Base-by-base conservation (phyloP, 768 basidiomycete genomes). In the Serendipita sp. region DNA sequence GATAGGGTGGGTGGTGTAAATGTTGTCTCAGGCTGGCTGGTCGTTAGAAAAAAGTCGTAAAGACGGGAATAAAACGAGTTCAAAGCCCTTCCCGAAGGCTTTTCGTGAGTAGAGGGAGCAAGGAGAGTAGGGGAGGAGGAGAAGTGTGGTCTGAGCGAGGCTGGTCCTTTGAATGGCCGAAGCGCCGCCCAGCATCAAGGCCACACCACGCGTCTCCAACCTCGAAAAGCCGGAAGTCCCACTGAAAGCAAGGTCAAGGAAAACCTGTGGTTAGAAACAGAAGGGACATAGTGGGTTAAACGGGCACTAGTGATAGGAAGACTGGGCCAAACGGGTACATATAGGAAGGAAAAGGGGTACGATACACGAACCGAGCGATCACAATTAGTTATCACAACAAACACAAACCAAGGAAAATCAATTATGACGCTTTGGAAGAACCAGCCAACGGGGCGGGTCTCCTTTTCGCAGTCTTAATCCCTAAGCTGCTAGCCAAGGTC, bases 381-480 rank as follows among this genome's bases (percentile, higher is more conserved):
- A 46, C 11, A 46, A 46, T 46, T 46, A 46, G 36, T n/a, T 4
- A 8, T 2, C 36, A 60, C 13, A 41, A 1, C 41, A 41, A 41
- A 41, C 13, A 41, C 13, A 13, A 41, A 13, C 23, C 23, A 41
- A 41, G 13, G 41, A 41, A 7, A 7, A 5, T 13, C 7, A 41
- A 13, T 41, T 41, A 41, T n/a, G 56, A 28, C 3, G 34, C 56
- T 32, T 60, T 60, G 28, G 56, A 28, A 10, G 48, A 1, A 32
- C 48, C 48, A 52, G 48, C 2, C 18, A 52, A 2, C 10, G 56
- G 56, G 4, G 56, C 56, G 1, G 56, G 56, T n/a, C 34, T 77
- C 64, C 64, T 66, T 78, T 84, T 87, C 70, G 83, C 79, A 51
- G 88, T 72, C 75, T 88, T 88, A 72, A 91, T 90, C 0, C 89